Base-by-base conservation (phyloP, 1,284 basidiomycete species). In the Malassezia globosa region DNA sequence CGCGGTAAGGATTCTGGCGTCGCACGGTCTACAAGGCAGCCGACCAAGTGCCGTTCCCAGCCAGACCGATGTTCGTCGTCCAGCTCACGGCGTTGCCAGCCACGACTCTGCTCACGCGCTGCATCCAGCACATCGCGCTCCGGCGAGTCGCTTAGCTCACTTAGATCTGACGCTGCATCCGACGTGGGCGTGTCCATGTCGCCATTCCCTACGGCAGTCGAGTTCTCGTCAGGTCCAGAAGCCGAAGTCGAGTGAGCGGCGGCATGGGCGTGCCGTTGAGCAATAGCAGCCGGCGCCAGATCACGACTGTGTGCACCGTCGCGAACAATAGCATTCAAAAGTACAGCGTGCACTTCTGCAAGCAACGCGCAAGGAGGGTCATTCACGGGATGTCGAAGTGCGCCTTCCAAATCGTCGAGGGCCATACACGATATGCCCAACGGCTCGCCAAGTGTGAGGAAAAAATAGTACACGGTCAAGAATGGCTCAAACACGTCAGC, bases 371-470 rank as follows among this genome's bases (percentile, higher is more conserved):
- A 89, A 1, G 82, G 77, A 2, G 82, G 78, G 26, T 87, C 85
- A 29, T 75, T 64, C 42, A 79, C 75, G 13, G 78, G 76, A 71
- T 97, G 92, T 42, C 82, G 81, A 23, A 97, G 75, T 0, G 88
- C 83, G 53, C 82, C 79, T 66, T 92, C 88, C 66, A 85, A 87
- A 62, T 96, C 94, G 71, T 97, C 94, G 61, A 96, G 76, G 0
- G 87, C 84, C 70, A 96, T 87, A 8, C 82, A 76, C n/a, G 90
- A 92, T 8, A 97, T 74, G 55, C 83, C 81, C 13, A 97, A 77
- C 2, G 89, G 82, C 77, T 85, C 82, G 7, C 88, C 87, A 73
- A 88, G 87, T 46, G 88, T 82, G 51, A 85, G 82, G 58, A 96
- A 74, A 72, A 94, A 94, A 72, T 85, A 88, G 87, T 89, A 97